Evolutionary conservation across 768 basidiomycete genomes (phyloP), one percentile per base, ranked within the genome.

Genomic region (Calocybe indica): DNA sequence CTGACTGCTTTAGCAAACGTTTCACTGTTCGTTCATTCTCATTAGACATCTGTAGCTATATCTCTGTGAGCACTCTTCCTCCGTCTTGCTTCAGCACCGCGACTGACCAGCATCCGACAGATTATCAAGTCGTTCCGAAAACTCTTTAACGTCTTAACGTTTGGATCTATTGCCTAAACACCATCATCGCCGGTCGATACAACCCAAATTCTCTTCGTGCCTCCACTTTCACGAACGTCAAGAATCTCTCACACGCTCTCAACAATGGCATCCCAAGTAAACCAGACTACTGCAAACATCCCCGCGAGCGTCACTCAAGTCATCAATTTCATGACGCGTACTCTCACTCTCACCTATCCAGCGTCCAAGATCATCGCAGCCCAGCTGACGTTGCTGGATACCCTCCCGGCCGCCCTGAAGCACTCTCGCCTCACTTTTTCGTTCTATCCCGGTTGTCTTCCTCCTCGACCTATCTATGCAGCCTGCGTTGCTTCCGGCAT

Each of bases 301-400:
- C 46, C 57, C 30, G 51, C 59, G 37, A 59, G 62, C 54, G 53
- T 68, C 41, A 48, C 49, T 43, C 66, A 65, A 48, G 64, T 66
- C 32, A 57, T 68, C 48, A 55, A 51, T 40, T 72, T 71, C 56
- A 55, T 73, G 29, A 69, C 67, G 3, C 60, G 64, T 8, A 69
- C 72, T 28, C 58, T 73, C 35, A 40, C 64, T 28, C 56, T 70
- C 39, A 59, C 72, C 42, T 62, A 63, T 46, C 35, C 42, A 31
- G 31, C 42, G 8, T 22, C 35, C 31, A 10, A 32, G 8, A 31
- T 34, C 13, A 43, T 34, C 10, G 56, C 63, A 15, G 62, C 65
- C 40, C 59, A 69, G 48, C 51, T 53, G 13, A 53, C 58, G 15
- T 51, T 46, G 50, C 57, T 51, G 47, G 53, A 40, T 22, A 22